Evolutionary conservation across 2,329 filamentous ascomycete species (phyloP), one percentile per base, ranked within the genome.

Genomic region (Torrubiellomyces zombiae): DNA sequence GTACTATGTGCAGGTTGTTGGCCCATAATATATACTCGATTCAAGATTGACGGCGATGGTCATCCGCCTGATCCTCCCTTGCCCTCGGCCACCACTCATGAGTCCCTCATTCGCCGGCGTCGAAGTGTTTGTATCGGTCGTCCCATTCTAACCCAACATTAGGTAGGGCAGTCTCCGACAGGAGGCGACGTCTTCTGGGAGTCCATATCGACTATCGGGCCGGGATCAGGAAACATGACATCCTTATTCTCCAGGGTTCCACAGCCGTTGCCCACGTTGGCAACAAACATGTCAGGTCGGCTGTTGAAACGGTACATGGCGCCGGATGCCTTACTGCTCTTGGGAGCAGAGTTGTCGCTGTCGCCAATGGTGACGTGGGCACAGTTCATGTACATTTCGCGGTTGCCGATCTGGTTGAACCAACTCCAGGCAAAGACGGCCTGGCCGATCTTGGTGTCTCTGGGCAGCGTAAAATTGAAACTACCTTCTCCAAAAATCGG

Each of bases 301-400:
- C 47, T 45, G 29, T 55, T 51, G 44, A 79, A 69, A 23, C 56
- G 25, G 5, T 16, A 27, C 4, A 34, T 19, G 15, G 35, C 32
- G 9, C 28, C 32, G 16, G 33, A 35, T 25, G 51, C 48, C 42
- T 51, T 50, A 24, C 28, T 32, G 26, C 14, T 37, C 34, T 29
- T 36, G 38, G 35, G 42, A 41, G 13, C 16, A 14, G 16, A 20
- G 8, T 35, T 38, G 27, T 43, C 41, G 24, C 48, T 46, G 15
- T 50, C 48, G 27, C 45, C 50, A 43, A 83, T 71, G 32, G 64
- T 68, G 38, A 85, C 64, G 25, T 66, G 59, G 6, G 79, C 78
- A 43, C 80, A 89, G 53, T 82, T 81, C 75, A 82, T 82, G 63
- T 89, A 89, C 67, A 78, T 79, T 47, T 86, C 79, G 23, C 79